Evolutionary conservation across 2,329 filamentous ascomycete genomes (phyloP), one percentile per base, ranked within the genome.

Genomic region (Aspergillus aculeatus): DNA sequence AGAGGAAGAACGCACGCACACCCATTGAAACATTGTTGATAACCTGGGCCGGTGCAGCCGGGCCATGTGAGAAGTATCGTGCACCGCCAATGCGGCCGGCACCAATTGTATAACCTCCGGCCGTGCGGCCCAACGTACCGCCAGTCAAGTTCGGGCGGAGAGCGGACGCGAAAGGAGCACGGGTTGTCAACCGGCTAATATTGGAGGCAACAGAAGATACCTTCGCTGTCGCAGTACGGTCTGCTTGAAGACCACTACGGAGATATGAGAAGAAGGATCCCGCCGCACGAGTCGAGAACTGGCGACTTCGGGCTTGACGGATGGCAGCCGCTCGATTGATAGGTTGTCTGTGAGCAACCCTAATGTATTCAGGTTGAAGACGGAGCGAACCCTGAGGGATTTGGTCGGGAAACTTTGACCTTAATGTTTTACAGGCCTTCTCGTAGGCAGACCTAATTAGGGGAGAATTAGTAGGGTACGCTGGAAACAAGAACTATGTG

Each of bases 1-100:
- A 92, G n/a, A 96, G 83, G 78, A 91, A 89, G 77, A 99, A 97
- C 12, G 92, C 93, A 56, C 95, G 87, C 70, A 98, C 88, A 5
- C 92, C 95, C 68, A 92, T 88, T 12, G 92, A 96, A n/a, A 97
- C 94, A 76, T 96, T 96, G 75, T 95, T 90, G 54, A 98, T 86
- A 50, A 98, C 92, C 74, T 98, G 91, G 1, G 93, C 92, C 44
- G 92, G 92, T 7, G 89, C 86, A 10, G 91, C 89, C 1, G 94
- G 92, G 0, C 87, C 86, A 77, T 97, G 93, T 1, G 92, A 96
- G 78, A 98, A 98, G 80, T 94, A 94, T 66, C 94, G 85, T 24
- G 88, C 86, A 49, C 89, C 90, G 66, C 90, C 87, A 60, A 86
- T 75, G 50, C 87, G 83, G 32, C 88, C 89, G 53, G 87, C 85